Conservation (phyloP, 169 alveolate genomes). For the Cyclospora cayetanensis region DNA sequence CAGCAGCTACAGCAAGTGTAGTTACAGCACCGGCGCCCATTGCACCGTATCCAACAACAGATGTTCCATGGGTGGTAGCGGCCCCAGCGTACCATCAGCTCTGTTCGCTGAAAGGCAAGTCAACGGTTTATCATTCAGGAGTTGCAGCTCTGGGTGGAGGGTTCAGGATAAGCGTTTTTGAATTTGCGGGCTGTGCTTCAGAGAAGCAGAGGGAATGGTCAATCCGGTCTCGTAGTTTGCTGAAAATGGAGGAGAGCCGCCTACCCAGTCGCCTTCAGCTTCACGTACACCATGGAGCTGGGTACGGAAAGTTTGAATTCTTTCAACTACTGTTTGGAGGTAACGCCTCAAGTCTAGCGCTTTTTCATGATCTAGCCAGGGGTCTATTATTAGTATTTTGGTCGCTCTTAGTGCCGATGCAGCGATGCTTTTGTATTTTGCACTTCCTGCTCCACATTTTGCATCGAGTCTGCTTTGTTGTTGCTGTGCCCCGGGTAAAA, state of each 20-base stretch:
- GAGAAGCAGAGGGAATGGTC: background rate
- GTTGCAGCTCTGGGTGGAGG: background rate
- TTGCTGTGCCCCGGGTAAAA: no score
- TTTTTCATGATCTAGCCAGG: no score
- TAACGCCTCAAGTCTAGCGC: no score
- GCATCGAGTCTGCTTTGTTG: no score
- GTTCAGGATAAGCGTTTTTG: background rate
- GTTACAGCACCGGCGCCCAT: background rate
- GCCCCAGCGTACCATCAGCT: conserved; percentile 11
- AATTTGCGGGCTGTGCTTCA: background rate
- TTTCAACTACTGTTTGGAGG: background rate
- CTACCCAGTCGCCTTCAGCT: background rate
- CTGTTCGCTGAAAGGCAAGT: conserved; percentile 12
- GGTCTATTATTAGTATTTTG: no score
- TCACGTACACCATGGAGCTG: background rate
- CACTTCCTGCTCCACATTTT: no score
- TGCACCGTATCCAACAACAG: background rate
- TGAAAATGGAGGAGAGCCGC: background rate
- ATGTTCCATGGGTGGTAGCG: conserved; percentile 10
- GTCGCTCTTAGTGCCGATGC: no score
- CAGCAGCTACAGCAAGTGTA: background rate
- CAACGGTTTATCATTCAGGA: background rate
- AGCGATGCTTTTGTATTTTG: no score
- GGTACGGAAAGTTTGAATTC: background rate
- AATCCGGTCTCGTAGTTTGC: background rate